Evolutionary conservation across 164 flowering plant species (phyloP).

Genomic region (Sextonia rubra): DNA sequence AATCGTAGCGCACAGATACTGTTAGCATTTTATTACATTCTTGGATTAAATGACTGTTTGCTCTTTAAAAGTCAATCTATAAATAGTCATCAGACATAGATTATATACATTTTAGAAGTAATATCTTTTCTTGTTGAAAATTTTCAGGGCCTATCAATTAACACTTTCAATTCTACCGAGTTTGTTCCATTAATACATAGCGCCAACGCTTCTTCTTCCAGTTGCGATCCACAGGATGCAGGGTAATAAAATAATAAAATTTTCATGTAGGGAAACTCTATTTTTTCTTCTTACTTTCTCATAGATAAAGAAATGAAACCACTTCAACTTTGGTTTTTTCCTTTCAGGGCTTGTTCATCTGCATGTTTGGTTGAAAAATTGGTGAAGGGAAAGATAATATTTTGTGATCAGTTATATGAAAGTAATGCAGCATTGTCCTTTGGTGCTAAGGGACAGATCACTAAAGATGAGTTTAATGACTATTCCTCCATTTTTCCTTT

Average conservation of each 20-base stretch:
- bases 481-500: conserved; percentile 26
- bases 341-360: conserved; percentile 17
- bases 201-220: neutral
- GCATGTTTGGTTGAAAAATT: conserved; percentile 22
- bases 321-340: neutral
- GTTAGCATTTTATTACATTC: too few species aligned
- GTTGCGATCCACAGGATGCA: neutral
- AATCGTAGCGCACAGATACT: too few species aligned
- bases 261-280: neutral
- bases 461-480: conserved; percentile 23
- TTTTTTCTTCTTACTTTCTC: neutral
- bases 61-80: too few species aligned
- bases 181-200: neutral
- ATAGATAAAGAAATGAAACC: neutral
- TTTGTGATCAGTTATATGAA: conserved; percentile 27
- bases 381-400: conserved; percentile 45
- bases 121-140: too few species aligned
- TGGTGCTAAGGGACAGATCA: conserved; percentile 40
- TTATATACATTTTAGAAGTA: too few species aligned
- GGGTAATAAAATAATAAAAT: neutral
- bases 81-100: too few species aligned
- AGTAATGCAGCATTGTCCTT: conserved; percentile 3
- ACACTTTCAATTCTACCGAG: neutral
- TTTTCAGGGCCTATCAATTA: neutral
- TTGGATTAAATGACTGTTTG: too few species aligned